A percentile compares a stretch with the other conserved stretches of the same genome.
Evolutionary conservation across 129 eudicot genomes (phyloP).

Genomic region (Logfia minima): DNA sequence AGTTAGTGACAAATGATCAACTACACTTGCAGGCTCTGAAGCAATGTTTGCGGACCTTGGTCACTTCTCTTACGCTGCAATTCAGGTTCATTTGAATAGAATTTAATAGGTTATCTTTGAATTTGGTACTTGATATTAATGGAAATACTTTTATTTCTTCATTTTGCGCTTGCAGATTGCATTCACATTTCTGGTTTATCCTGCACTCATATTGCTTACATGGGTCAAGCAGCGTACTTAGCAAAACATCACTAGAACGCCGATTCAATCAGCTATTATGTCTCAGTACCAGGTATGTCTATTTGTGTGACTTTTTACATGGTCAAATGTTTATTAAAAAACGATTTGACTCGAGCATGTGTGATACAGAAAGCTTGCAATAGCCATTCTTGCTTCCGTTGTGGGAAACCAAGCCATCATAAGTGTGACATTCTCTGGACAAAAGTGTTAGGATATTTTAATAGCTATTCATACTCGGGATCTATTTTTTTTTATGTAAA

Average conservation of each 20-base stretch:
- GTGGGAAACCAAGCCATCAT: slow-evolving; percentile 99
- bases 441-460: no score
- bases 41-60: slow-evolving; percentile 99
- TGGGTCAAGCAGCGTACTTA: slow-evolving; percentile 97
- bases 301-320: background rate
- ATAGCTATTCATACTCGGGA: no score
- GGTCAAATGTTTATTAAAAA: slow-evolving; percentile 6
- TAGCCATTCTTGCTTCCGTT: slow-evolving; percentile 93
- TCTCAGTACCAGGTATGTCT: slow-evolving; percentile 81
- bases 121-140: slow-evolving; percentile 18
- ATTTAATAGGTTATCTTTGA: background rate
- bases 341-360: background rate
- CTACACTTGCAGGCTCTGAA: slow-evolving; percentile 74
- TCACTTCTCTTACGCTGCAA: slow-evolving; percentile 88
- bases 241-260: slow-evolving; percentile 66
- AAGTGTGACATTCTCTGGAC: slow-evolving; percentile 65
- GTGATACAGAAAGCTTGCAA: slow-evolving; percentile 52
- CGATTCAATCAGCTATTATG: slow-evolving; percentile 66
- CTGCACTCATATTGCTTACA: slow-evolving; percentile 84
- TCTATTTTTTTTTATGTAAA: no score
- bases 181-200: slow-evolving; percentile 89
- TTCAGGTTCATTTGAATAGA: slow-evolving; percentile 57
- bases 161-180: slow-evolving; percentile 61
- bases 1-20: slow-evolving; percentile 27
- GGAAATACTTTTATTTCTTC: background rate